These are phyloP conservation scores for Nigrospora osmanthi DNA, from an alignment of 2,329 filamentous ascomycete genomes.

Conservation along the genomic window DNA sequence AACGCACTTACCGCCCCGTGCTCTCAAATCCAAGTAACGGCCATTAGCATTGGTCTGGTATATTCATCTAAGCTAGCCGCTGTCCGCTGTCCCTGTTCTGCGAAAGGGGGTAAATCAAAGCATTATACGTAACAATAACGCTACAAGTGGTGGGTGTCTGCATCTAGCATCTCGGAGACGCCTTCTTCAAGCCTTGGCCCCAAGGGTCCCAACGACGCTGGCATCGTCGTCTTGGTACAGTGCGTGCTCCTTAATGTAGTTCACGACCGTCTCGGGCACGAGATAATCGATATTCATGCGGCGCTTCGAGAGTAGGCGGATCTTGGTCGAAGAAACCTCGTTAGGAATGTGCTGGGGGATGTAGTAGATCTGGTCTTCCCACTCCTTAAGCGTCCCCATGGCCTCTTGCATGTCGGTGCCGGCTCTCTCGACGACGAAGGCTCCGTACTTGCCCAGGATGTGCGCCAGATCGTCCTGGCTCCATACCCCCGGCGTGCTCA, in stretches of 20 bases:
- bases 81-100: no score
- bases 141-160: no score
- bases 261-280: conserved; percentile 66
- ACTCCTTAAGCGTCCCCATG: conserved; percentile 70
- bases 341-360: conserved; percentile 85
- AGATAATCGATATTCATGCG: conserved; percentile 77
- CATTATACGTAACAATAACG: no score
- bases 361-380: conserved; percentile 79
- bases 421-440: conserved; percentile 75
- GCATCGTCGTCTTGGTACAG: conserved; percentile 39
- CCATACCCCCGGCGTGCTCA: conserved; percentile 72
- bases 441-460: conserved; percentile 76
- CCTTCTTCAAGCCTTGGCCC: conserved; percentile 13
- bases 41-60: no score
- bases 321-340: conserved; percentile 75
- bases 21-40: no score
- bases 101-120: no score
- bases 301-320: conserved; percentile 69
- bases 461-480: conserved; percentile 76
- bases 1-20: no score
- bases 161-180: no score
- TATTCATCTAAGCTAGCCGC: no score
- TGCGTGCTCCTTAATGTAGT: conserved; percentile 62
- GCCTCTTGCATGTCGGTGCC: conserved; percentile 88
- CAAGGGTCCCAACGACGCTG: conserved; percentile 9